These are phyloP conservation scores for Eucalyptus globulus DNA, from an alignment of 345 rosid genomes.

Conservation along the genomic window DNA sequence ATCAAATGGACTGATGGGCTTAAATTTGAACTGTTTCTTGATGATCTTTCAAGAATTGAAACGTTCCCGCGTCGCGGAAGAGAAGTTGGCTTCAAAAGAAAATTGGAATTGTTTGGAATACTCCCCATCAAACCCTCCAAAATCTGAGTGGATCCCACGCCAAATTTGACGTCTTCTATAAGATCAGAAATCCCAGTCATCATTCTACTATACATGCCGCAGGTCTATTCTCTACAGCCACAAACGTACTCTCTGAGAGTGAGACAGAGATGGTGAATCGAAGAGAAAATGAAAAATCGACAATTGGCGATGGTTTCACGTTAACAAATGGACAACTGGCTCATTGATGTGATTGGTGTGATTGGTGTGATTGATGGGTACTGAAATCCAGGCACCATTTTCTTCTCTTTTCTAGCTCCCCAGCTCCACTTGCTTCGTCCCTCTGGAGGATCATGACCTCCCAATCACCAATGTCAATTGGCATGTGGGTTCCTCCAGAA, in stretches of 20 bases:
- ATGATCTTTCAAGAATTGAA: neutral
- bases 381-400: neutral
- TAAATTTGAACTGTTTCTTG: neutral
- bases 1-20: neutral
- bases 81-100: neutral
- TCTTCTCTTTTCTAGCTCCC: neutral
- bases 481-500: neutral
- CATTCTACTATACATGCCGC: neutral
- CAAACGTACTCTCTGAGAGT: neutral
- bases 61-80: rapidly evolving
- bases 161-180: neutral
- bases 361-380: neutral
- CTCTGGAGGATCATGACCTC: neutral
- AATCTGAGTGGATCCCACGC: neutral
- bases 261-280: neutral
- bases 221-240: neutral
- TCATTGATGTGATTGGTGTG: neutral
- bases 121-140: neutral
- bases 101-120: neutral
- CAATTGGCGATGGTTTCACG: neutral
- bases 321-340: neutral
- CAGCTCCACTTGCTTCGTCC: neutral
- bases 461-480: neutral
- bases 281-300: neutral
- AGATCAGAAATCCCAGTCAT: neutral